Evolutionary conservation across 2,329 filamentous ascomycete species (phyloP).

Genomic region (Macrophomina pseudophaseolina): DNA sequence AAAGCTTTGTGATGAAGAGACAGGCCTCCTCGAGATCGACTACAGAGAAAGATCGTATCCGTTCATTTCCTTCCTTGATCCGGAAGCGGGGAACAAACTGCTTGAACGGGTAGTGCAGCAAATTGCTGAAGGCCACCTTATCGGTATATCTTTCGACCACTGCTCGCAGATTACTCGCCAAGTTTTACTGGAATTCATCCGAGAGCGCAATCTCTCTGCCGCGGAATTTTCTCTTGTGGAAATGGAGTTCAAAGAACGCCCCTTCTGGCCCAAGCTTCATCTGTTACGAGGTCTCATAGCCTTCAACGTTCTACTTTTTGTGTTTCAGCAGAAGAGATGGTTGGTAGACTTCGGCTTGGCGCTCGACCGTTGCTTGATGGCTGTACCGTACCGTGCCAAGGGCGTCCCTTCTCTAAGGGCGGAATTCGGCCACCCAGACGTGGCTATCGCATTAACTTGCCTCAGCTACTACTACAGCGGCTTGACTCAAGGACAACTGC

Average conservation of each 20-base stretch:
- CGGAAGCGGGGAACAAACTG: slow-evolving; percentile 41
- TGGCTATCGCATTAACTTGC: slow-evolving; percentile 68
- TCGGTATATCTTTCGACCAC: neutral
- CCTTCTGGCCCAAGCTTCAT: slow-evolving; percentile 42
- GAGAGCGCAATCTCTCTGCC: slow-evolving; percentile 56
- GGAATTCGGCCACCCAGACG: slow-evolving; percentile 72
- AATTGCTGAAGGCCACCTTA: slow-evolving; percentile 45
- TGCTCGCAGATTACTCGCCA: slow-evolving; percentile 44
- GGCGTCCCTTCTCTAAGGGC: slow-evolving; percentile 66
- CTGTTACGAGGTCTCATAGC: slow-evolving; percentile 63
- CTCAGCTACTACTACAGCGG: slow-evolving; percentile 71
- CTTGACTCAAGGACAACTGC: slow-evolving; percentile 57
- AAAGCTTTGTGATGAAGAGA: slow-evolving; percentile 44
- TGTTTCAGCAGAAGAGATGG: slow-evolving; percentile 64
- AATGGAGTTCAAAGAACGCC: slow-evolving; percentile 35
- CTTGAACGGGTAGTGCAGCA: slow-evolving; percentile 62
- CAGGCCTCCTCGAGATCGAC: slow-evolving; percentile 59
- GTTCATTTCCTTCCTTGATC: slow-evolving; percentile 36
- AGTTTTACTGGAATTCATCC: slow-evolving; percentile 56
- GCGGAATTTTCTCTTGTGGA: slow-evolving; percentile 56
- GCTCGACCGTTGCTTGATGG: slow-evolving; percentile 36
- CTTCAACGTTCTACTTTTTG: slow-evolving; percentile 59
- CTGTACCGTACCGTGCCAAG: slow-evolving; percentile 70
- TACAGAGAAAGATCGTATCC: slow-evolving; percentile 63
- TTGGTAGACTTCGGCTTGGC: slow-evolving; percentile 68